Conservation (phyloP, 1,284 basidiomycete genomes). For the Cryptococcus amylolentus region DNA sequence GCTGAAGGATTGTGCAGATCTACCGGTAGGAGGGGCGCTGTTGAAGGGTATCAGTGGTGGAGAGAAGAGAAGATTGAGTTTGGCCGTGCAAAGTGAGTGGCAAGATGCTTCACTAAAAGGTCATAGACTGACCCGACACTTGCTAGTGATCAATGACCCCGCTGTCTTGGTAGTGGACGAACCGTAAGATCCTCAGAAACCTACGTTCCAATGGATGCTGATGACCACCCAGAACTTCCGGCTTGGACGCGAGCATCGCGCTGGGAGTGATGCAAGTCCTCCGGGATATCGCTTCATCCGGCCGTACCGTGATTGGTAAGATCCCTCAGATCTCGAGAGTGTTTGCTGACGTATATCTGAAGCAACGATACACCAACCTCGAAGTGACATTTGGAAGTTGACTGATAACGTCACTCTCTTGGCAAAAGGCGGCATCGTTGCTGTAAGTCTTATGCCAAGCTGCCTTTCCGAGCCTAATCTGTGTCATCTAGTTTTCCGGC, state of each 20-base stretch:
- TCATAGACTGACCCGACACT: neutral
- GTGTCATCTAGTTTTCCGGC: slow-evolving; percentile 23
- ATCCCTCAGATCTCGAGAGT: neutral
- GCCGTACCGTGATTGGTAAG: slow-evolving; percentile 54
- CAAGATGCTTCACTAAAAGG: neutral
- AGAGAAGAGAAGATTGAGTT: slow-evolving; percentile 56
- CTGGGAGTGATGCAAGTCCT: slow-evolving; percentile 50
- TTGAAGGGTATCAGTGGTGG: slow-evolving; percentile 57
- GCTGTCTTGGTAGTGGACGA: slow-evolving; percentile 54
- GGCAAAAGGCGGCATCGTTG: slow-evolving; percentile 54
- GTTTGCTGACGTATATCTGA: slow-evolving; percentile 3
- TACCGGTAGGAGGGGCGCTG: slow-evolving; percentile 55
- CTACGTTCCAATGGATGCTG: neutral
- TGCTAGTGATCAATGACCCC: slow-evolving; percentile 51
- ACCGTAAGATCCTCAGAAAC: slow-evolving; percentile 27
- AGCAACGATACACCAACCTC: slow-evolving; percentile 57
- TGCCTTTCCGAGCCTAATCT: neutral
- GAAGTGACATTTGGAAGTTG: slow-evolving; percentile 53
- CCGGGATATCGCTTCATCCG: slow-evolving; percentile 53
- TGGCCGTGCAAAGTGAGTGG: slow-evolving; percentile 53
- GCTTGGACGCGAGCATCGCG: slow-evolving; percentile 56
- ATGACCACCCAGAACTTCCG: slow-evolving; percentile 36
- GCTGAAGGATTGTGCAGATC: slow-evolving; percentile 55
- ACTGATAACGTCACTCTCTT: slow-evolving; percentile 55
- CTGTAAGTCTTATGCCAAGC: slow-evolving; percentile 20